Base-by-base conservation (phyloP, 441 rosid species). In the Erysimum cheiri region DNA sequence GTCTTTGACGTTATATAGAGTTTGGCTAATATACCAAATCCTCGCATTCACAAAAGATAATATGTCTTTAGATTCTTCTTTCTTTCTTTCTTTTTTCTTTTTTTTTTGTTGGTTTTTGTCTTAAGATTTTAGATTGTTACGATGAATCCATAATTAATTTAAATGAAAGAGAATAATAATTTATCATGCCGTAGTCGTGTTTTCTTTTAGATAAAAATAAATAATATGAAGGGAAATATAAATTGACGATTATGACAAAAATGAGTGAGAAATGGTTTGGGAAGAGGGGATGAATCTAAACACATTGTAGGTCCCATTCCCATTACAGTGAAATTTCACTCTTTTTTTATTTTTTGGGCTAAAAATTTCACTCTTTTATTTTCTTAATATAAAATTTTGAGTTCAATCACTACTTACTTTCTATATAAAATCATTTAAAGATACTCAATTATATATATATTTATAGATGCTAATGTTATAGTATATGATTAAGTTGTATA, bases 241-340 rank as follows among this genome's bases (percentile, higher is more conserved):
- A 13, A 39, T 41, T 11, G 59, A 64, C 14, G 14, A 43, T n/a
- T n/a, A n/a, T 60, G 77, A 53, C 64, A 67, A 67, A 67, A 41
- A 2, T 15, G 73, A 74, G 56, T 66, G 67, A 66, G 72, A 66
- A 40, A 73, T 60, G 62, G 39, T 24, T 67, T 60, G 56, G 56
- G 77, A 73, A 66, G 77, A 73, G 68, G 77, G 68, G 77, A 73
- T 73, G 77, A 22, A 73, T 67, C 77, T 60, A 65, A 39, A 32
- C 67, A 41, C 56, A 50, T 24, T 49, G 72, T 59, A 62, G 77
- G 72, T 40, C 71, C 77, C 29, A 39, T 55, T 54, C 14, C 14
- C 11, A 8, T 41, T 3, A 44, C 13, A 22, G 56, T 55, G 48
- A 63, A 63, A 12, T 64, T 64, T 57, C 72, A 32, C 44, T 44